Base-by-base conservation (phyloP, 345 rosid genomes). In the Punica granatum region DNA sequence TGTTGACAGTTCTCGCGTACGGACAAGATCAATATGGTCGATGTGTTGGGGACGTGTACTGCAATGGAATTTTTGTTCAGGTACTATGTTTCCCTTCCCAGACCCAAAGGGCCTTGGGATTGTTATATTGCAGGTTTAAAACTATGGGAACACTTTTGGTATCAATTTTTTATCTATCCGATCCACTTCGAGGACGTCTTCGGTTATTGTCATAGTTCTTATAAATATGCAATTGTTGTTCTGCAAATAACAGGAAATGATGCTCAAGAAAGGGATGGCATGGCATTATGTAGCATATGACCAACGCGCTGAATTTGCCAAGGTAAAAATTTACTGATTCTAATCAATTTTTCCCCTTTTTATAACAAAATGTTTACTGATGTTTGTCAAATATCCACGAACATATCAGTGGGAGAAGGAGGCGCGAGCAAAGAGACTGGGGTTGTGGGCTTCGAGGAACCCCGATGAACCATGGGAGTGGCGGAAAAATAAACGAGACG, bases 391-490 rank as follows among this genome's bases (percentile, higher is more conserved):
- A 60, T 26, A 33, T 11, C 1, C 4, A 3, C 8, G 31, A 10
- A 39, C 21, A 18, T 13, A n/a, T n/a, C 69, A 86, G 97, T 93
- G 98, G 95, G 97, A 93, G 64, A 79, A 81, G 18, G 83, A 86
- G 77, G 97, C 96, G 42, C 72, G 88, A 28, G 83, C 78, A 16
- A 85, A 84, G 59, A 79, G 90, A 31, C 64, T 84, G 1, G 97
- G 92, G 7, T 73, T 90, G 70, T 93, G 98, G 98, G 92, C 90
- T 49, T 77, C 83, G 25, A 32, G 88, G 5, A 86, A 89, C 69
- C 98, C 91, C 1, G 84, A 87, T 68, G 73, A 85, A 73, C 97
- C 97, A 64, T 93, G 98, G 96, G 90, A 90, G 26, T 88, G 96
- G 88, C 83, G 97, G 62, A 87, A 79, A 71, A 71, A 84, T 61